A percentile compares a stretch with the other conserved stretches of the same genome.
phyloP scores from a whole-genome alignment of 176 grass and related monocot genomes.

The Thalia dealbata region DNA sequence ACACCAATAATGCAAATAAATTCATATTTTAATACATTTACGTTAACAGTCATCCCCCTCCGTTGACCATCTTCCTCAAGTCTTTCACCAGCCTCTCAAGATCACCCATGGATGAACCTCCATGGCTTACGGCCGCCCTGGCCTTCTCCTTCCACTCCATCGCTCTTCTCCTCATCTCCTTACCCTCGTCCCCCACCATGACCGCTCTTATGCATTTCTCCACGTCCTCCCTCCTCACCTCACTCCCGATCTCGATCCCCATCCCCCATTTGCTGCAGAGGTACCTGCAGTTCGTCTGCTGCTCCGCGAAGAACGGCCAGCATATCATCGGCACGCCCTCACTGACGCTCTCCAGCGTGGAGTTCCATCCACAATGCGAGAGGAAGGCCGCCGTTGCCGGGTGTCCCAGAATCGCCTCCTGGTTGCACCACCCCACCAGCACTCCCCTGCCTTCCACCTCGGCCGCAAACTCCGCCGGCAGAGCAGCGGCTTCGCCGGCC shows the following conservation, averaged over 20 bases:
- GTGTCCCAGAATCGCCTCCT: constrained; percentile 3
- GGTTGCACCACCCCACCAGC: constrained; percentile 4
- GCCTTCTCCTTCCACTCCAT: not conserved
- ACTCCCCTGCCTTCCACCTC: constrained; percentile 31
- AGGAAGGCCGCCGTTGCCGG: constrained; percentile 62
- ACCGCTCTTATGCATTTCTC: not conserved
- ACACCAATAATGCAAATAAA: not conserved
- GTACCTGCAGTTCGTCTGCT: constrained; percentile 49
- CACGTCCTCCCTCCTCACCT: not conserved
- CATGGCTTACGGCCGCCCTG: not conserved
- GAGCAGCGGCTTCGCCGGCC: not conserved
- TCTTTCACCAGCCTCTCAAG: not conserved
- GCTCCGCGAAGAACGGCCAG: constrained; percentile 60
- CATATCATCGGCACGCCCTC: not conserved
- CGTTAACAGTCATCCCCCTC: not conserved
- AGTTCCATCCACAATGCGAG: constrained; percentile 41
- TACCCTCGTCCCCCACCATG: not conserved
- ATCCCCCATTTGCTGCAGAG: not conserved
- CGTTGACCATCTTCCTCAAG: not conserved
- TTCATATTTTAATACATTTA: too few species aligned
- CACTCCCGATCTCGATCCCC: not conserved
- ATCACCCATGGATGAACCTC: not conserved
- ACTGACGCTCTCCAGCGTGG: constrained; percentile 6
- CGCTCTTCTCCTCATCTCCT: not conserved
- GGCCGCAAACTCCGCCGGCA: constrained; percentile 29